phyloP scores from a whole-genome alignment of 2,329 filamentous ascomycete species.

The Paracorniculantispora psalliotae region DNA sequence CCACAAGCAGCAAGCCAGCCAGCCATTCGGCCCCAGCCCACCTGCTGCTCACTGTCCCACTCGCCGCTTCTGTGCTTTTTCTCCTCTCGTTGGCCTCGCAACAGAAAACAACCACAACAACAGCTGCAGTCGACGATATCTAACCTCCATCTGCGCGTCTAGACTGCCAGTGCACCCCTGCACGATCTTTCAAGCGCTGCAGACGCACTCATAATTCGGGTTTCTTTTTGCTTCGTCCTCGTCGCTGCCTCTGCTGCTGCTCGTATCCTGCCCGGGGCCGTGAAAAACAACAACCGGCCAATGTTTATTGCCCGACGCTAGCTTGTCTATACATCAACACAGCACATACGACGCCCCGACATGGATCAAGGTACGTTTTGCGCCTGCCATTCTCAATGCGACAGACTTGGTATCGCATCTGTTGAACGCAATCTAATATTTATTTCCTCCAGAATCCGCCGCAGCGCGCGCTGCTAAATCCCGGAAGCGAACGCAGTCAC shows the following conservation, averaged over 20 bases:
- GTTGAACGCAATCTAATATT: background rate
- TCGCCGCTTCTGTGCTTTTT: slow-evolving; percentile 23
- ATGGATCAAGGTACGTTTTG: slow-evolving; percentile 34
- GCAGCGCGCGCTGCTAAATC: slow-evolving; percentile 33
- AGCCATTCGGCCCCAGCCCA: background rate
- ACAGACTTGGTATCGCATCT: slow-evolving; percentile 18
- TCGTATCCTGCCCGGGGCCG: background rate
- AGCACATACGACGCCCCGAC: slow-evolving; percentile 17
- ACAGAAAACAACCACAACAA: slow-evolving; percentile 40
- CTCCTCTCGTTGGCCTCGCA: slow-evolving; percentile 40
- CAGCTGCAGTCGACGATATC: slow-evolving; percentile 24
- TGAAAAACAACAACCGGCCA: slow-evolving; percentile 25
- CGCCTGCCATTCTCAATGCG: background rate
- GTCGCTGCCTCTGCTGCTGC: background rate
- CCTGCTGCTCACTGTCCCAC: slow-evolving; percentile 1
- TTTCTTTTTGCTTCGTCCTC: slow-evolving; percentile 7
- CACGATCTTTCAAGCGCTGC: slow-evolving; percentile 13
- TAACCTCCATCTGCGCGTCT: slow-evolving; percentile 26
- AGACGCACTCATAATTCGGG: slow-evolving; percentile 14
- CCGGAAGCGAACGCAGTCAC: slow-evolving; percentile 48
- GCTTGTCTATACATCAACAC: slow-evolving; percentile 27
- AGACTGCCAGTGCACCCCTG: slow-evolving; percentile 16
- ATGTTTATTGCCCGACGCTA: slow-evolving; percentile 37
- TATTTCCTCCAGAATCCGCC: slow-evolving; percentile 24
- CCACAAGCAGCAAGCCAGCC: slow-evolving; percentile 11